Conservation (phyloP, 2,329 filamentous ascomycete species). For the Aspergillus ibericus region DNA sequence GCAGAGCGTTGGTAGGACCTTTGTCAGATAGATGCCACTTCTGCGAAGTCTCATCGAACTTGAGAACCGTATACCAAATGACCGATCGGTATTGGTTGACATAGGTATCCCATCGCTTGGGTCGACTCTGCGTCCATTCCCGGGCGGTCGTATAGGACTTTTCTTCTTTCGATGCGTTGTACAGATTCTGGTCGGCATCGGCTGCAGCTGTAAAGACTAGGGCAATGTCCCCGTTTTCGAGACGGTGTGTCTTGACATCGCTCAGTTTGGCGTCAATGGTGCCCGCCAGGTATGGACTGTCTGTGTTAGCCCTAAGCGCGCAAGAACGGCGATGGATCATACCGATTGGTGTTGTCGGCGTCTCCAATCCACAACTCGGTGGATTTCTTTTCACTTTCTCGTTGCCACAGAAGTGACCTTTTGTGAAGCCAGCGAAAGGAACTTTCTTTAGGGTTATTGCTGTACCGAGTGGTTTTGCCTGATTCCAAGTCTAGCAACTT, state of each 20-base stretch:
- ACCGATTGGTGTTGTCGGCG: neutral
- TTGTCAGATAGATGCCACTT: neutral
- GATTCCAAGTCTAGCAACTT: neutral
- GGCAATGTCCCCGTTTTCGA: conserved; percentile 1
- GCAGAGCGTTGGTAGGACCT: neutral
- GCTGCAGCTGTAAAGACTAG: neutral
- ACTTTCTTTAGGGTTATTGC: neutral
- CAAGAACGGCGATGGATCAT: neutral
- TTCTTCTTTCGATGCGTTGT: neutral
- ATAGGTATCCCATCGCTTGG: conserved; percentile 1
- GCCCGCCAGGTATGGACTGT: neutral
- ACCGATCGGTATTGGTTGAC: conserved; percentile 1
- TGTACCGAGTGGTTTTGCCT: neutral
- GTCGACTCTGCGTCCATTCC: neutral
- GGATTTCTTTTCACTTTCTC: neutral
- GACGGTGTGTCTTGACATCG: neutral
- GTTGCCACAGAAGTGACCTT: neutral
- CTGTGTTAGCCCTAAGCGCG: neutral
- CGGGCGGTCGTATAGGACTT: neutral
- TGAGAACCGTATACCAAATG: conserved; percentile 2
- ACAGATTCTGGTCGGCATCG: neutral
- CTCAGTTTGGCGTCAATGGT: neutral
- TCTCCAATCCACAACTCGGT: conserved; percentile 3
- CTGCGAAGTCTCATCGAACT: neutral
- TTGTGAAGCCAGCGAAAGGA: neutral